phyloP scores from a whole-genome alignment of 73 alveolate species.

The Tetrahymena elliotti region DNA sequence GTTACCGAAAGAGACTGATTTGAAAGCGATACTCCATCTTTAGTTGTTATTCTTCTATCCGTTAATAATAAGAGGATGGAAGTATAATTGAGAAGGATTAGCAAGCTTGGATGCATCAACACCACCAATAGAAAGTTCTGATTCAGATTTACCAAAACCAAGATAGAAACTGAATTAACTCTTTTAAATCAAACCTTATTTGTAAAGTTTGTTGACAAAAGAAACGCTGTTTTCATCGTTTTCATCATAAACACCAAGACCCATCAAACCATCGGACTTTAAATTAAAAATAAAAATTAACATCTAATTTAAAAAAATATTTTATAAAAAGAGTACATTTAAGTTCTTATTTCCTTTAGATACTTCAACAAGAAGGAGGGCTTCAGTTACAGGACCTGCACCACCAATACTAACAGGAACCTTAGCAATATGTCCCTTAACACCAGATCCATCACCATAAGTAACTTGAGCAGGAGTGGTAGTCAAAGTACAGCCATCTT shows the following conservation, averaged over 20 bases:
- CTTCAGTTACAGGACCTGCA: neutral
- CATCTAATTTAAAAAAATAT: too few species aligned
- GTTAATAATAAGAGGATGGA: neutral
- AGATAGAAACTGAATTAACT: neutral
- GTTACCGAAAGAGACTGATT: neutral
- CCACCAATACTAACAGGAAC: neutral
- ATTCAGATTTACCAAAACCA: neutral
- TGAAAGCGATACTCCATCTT: neutral
- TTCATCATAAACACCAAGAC: neutral
- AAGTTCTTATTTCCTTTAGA: neutral
- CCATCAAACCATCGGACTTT: neutral
- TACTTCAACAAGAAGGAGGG: neutral
- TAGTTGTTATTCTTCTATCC: neutral
- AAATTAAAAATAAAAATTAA: too few species aligned
- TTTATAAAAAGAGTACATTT: neutral
- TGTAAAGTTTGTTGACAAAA: neutral
- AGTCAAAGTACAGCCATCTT: neutral
- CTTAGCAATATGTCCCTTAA: neutral
- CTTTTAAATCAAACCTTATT: neutral
- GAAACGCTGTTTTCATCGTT: neutral
- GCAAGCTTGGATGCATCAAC: neutral
- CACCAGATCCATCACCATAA: neutral
- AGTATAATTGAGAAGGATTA: neutral
- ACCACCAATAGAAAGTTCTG: neutral
- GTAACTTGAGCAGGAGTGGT: neutral